Base-by-base conservation (phyloP, 768 basidiomycete genomes). In the Strobilomyces confusus region DNA sequence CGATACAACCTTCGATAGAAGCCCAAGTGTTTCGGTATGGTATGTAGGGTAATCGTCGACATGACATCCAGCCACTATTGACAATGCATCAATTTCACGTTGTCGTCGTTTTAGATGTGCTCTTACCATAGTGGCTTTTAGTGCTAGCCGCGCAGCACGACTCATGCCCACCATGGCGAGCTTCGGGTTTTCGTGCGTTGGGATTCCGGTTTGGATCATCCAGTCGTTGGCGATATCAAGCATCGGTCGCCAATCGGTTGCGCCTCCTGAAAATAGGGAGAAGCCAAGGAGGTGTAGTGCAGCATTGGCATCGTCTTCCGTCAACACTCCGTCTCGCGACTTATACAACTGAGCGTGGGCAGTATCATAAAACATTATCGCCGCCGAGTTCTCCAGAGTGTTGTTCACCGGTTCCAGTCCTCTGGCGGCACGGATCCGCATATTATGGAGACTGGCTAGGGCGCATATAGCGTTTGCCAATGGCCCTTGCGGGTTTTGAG, bases 11-110 rank as follows among this genome's bases (percentile, higher is more conserved):
- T 80, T 61, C 82, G 81, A 72, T 87, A 87, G 44, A 91, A 75
- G 23, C 72, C 65, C 44, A 87, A 69, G 66, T 84, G 87, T 57
- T 79, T 84, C 29, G 89, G 86, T 19, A 83, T 75, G 48, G 80
- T 80, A 60, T 75, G 72, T 54, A 78, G 65, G 22, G 82, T 84
- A 49, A 89, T 67, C 58, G 82, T 83, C 48, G 87, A 78, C 67
- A 90, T 81, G 57, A 88, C 79, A 66, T 92, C 90, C 49, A 88
- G 72, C 84, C 87, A 91, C 89, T 92, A 63, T 55, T 55, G 32
- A 52, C 36, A 61, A 54, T 51, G 51, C 51, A 52, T 67, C 52
- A 66, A 52, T 4, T 48, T 45, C 17, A 44, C 37, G 33, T 51
- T 17, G 42, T n/a, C 23, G 17, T 25, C 14, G n/a, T 26, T 17